A percentile compares a stretch with the other conserved stretches of the same genome.
Conservation (phyloP, 2,329 filamentous ascomycete species). For the Trichoderma gracile region DNA sequence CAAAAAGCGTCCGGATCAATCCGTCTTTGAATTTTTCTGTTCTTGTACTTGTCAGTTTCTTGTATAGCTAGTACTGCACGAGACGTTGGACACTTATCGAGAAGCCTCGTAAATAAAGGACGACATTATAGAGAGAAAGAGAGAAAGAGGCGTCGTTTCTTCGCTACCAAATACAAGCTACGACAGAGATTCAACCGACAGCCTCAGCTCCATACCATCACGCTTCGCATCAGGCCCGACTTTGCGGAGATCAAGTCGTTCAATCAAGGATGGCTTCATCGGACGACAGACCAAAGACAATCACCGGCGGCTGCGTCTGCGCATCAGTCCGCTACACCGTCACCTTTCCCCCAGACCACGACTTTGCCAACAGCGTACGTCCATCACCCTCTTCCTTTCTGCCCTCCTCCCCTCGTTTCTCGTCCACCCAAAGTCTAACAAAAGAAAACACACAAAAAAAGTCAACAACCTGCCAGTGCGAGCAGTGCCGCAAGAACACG, state of each 20-base stretch:
- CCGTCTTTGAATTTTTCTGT: too few relatives aligned
- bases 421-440: not conserved
- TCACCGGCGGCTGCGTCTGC: slow-evolving; percentile 57
- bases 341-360: slow-evolving; percentile 47
- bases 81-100: too few relatives aligned
- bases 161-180: too few relatives aligned
- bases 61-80: too few relatives aligned
- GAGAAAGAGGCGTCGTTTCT: too few relatives aligned
- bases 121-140: too few relatives aligned
- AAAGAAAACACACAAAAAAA: slow-evolving; percentile 26
- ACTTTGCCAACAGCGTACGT: slow-evolving; percentile 43
- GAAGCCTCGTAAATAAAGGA: too few relatives aligned
- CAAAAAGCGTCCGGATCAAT: not conserved
- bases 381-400: too few relatives aligned
- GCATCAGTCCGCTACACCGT: slow-evolving; percentile 50
- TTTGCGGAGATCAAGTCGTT: not conserved
- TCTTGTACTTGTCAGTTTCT: too few relatives aligned
- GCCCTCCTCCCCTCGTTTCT: not conserved
- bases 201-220: not conserved
- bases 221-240: too few relatives aligned
- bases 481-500: slow-evolving; percentile 55
- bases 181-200: too few relatives aligned
- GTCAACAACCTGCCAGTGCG: slow-evolving; percentile 55
- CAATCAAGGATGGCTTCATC: slow-evolving; percentile 28
- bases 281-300: slow-evolving; percentile 36